Conservation (phyloP, 441 rosid species). For the Hura crepitans region DNA sequence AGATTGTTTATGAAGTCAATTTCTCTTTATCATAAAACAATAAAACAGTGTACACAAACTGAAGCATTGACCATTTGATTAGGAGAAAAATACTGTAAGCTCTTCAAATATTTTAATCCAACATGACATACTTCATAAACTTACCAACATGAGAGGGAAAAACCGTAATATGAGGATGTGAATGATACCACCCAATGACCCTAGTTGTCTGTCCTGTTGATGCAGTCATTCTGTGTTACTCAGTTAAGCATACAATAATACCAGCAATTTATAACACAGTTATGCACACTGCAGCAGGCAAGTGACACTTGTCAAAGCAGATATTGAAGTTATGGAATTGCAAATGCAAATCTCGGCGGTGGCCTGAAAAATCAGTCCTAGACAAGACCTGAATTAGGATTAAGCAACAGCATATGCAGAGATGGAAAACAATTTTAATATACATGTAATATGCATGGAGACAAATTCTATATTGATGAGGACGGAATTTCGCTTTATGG, state of each 20-base stretch:
- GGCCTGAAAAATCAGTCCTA: background rate
- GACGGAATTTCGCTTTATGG: background rate
- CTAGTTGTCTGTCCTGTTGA: constrained; percentile 79
- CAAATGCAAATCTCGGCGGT: background rate
- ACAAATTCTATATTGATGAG: constrained; percentile 3
- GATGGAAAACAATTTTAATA: background rate
- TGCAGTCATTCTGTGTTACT: constrained; percentile 74
- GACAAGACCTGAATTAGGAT: background rate
- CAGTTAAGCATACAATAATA: constrained; percentile 41
- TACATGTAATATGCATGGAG: background rate
- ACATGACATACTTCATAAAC: constrained; percentile 15
- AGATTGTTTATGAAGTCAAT: background rate
- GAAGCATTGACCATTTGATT: background rate
- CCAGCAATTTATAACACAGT: background rate
- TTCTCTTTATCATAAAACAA: background rate
- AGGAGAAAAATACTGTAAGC: background rate
- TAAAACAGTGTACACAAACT: background rate
- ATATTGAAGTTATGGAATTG: background rate
- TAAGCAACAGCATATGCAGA: background rate
- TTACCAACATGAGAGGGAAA: constrained; percentile 96
- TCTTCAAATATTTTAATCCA: background rate
- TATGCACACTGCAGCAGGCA: background rate
- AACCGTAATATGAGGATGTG: constrained; percentile 97
- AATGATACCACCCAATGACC: constrained; percentile 98
- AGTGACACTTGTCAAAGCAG: background rate